These are phyloP conservation scores for Brasilioporus rufonigricans DNA, from an alignment of 768 basidiomycete genomes.

Conservation along the genomic window DNA sequence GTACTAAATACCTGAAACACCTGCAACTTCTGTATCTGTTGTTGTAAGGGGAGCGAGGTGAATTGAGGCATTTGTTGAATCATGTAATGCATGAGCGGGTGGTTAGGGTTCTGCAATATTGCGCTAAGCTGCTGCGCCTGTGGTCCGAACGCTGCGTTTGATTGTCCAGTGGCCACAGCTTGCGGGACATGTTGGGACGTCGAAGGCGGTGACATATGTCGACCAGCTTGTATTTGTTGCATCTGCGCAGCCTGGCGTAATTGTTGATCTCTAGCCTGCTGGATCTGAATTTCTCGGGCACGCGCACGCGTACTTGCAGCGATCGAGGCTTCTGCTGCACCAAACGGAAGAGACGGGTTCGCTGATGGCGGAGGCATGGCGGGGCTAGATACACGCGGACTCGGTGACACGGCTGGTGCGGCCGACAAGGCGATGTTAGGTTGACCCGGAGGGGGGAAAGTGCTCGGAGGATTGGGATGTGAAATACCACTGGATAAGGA, in stretches of 20 bases:
- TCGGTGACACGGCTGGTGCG: slow-evolving; percentile 24
- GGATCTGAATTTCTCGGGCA: slow-evolving; percentile 35
- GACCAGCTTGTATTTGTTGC: slow-evolving; percentile 33
- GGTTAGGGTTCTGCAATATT: slow-evolving; percentile 51
- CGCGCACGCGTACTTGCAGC: slow-evolving; percentile 33
- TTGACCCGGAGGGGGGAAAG: slow-evolving; percentile 21
- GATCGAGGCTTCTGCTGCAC: slow-evolving; percentile 34
- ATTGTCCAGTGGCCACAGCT: slow-evolving; percentile 11
- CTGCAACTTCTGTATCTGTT: slow-evolving; percentile 61
- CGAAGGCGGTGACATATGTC: slow-evolving; percentile 45
- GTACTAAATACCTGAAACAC: slow-evolving; percentile 44
- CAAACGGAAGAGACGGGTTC: slow-evolving; percentile 32
- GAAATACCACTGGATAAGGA: slow-evolving; percentile 15
- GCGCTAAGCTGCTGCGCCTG: slow-evolving; percentile 43
- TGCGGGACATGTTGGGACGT: slow-evolving; percentile 22
- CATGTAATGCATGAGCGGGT: slow-evolving; percentile 61
- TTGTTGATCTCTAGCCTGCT: slow-evolving; percentile 35
- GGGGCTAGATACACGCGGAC: slow-evolving; percentile 33
- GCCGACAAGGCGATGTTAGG: slow-evolving; percentile 11
- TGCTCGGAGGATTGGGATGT: slow-evolving; percentile 22
- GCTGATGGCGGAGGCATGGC: slow-evolving; percentile 30
- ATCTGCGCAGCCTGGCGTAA: slow-evolving; percentile 33
- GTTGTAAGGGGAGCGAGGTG: slow-evolving; percentile 43
- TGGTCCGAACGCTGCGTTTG: slow-evolving; percentile 28
- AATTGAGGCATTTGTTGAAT: slow-evolving; percentile 52